Percentiles rank a stretch among this genome's conserved stretches.
Conservation (phyloP, 164 flowering plant species). For the Santalum album region DNA sequence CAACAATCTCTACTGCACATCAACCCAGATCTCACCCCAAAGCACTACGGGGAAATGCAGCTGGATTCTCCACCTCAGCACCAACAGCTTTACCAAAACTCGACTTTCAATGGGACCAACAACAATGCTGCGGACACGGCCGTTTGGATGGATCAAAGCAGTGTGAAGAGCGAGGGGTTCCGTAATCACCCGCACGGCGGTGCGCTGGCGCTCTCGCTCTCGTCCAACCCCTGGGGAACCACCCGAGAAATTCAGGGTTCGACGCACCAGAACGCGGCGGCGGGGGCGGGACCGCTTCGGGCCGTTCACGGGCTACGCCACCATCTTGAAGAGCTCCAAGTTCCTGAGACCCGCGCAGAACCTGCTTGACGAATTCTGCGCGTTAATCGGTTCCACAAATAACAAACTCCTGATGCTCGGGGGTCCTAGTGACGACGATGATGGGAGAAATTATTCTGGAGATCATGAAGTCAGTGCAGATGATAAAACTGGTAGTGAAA, state of each 20-base stretch:
- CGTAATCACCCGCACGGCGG: slow-evolving; percentile 22
- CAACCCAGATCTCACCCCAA: no score
- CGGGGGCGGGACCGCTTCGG: slow-evolving; percentile 54
- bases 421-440: no score
- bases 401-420: no score
- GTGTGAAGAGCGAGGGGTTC: not conserved
- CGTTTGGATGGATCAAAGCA: slow-evolving; percentile 4
- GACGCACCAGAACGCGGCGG: slow-evolving; percentile 13
- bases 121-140: slow-evolving; percentile 6
- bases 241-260: slow-evolving; percentile 16
- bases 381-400: no score
- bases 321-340: slow-evolving; percentile 64
- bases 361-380: slow-evolving; percentile 45
- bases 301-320: slow-evolving; percentile 89
- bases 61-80: slow-evolving; percentile 9
- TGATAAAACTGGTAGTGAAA: no score
- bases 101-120: slow-evolving; percentile 5
- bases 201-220: slow-evolving; percentile 44
- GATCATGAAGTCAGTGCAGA: no score
- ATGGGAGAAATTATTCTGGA: no score
- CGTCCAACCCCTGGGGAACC: slow-evolving; percentile 28
- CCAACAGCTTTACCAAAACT: slow-evolving; percentile 25
- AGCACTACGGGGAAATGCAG: slow-evolving; percentile 19
- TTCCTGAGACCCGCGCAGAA: slow-evolving; percentile 69
- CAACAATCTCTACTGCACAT: no score